Evolutionary conservation across 1,284 basidiomycete species (phyloP), one percentile per base, ranked within the genome.

Genomic region (Cerioporus squamosus): DNA sequence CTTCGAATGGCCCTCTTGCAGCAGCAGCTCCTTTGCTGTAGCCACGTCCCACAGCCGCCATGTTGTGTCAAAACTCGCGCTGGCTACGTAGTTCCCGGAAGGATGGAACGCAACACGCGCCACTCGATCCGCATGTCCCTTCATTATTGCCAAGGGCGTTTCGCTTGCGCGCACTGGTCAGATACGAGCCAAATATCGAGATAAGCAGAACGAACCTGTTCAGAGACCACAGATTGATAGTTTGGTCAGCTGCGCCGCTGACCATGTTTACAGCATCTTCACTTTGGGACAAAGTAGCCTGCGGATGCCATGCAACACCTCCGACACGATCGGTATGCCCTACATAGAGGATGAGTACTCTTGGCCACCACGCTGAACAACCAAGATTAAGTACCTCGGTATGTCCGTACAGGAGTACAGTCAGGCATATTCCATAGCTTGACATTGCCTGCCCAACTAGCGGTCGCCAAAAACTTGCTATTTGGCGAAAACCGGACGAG

Each of bases 1-100:
- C 72, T 96, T 96, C 17, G 95, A 96, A 71, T 99, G 97, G 0
- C 97, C 97, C 73, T 99, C 97, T 75, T 99, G 97, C 2, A 95
- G 74, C 20, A 97, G 78, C 3, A 99, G 75, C 69, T 98, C 95
- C 69, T 88, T 85, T 2, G 87, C 79, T 1, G 87, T 92, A 45
- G 82, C 80, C 2, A 95, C 89, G 72, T 99, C 96, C 97, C 97
- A 99, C 47, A 99, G 75, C 40, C 97, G 81, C 97, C 97, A 99
- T n/a, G 97, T 95, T 4, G 94, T 97, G 74, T 99, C 97, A 68
- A 97, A 99, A 58, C 94, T 94, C 0, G 97, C 96, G 60, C 94
- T 96, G 1, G 92, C 97, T 14, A 98, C 84, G 70, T 97, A 98
- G 46, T 88, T 76, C 1, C 97, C 97, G 0, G 93, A 94, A 0